phyloP scores from a whole-genome alignment of 495 filamentous ascomycete genomes.

The Filosporella fistucella region DNA sequence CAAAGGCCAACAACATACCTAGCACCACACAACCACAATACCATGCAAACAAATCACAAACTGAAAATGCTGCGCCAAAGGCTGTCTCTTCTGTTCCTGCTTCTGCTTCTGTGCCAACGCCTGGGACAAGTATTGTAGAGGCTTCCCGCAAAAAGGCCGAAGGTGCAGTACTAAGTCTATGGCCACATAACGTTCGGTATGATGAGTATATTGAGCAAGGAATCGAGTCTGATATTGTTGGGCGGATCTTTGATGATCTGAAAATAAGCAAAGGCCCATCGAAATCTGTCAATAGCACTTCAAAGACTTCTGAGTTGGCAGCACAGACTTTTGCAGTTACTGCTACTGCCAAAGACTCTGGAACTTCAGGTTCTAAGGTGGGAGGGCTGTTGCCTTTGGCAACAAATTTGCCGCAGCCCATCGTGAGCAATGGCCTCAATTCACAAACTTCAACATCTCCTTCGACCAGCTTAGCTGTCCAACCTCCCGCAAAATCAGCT shows the following conservation, averaged over 20 bases:
- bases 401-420: neutral
- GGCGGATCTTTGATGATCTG: conserved; percentile 59
- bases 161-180: conserved; percentile 60
- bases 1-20: neutral
- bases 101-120: neutral
- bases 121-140: conserved; percentile 14
- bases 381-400: neutral
- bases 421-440: conserved; percentile 4
- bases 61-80: neutral
- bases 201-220: conserved; percentile 68
- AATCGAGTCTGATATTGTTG: conserved; percentile 57
- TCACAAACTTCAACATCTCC: conserved; percentile 26
- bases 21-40: neutral
- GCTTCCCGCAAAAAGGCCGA: conserved; percentile 64
- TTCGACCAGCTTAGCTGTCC: conserved; percentile 13
- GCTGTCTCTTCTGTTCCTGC: neutral
- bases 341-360: neutral
- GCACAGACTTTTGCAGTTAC: neutral
- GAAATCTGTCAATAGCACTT: neutral
- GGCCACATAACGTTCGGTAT: conserved; percentile 60
- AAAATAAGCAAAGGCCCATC: conserved; percentile 20
- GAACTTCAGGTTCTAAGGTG: neutral
- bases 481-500: conserved; percentile 11
- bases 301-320: neutral
- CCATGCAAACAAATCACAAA: neutral